Evolutionary conservation across 768 basidiomycete species (phyloP).

Genomic region (Auricularia heimuer): DNA sequence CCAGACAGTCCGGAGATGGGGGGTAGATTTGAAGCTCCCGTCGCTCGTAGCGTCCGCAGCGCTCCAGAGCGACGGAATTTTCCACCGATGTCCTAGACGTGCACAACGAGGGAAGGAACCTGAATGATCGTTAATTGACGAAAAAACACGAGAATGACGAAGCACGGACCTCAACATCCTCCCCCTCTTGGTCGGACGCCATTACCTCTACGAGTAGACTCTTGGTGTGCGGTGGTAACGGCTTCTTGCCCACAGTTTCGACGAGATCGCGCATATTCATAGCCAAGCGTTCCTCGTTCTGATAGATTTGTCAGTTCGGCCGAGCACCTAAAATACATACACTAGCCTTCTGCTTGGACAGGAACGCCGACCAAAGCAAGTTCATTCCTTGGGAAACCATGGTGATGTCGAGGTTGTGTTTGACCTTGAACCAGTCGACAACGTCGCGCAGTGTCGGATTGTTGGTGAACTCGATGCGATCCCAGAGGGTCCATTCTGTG

Average conservation of each 20-base stretch:
- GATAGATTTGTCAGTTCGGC: neutral
- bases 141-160: slow-evolving; percentile 1
- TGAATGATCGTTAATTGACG: slow-evolving; percentile 17
- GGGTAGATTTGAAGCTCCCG: too few species aligned
- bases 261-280: slow-evolving; percentile 90
- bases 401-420: slow-evolving; percentile 77
- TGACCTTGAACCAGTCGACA: slow-evolving; percentile 69
- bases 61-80: too few species aligned
- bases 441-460: slow-evolving; percentile 85
- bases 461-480: slow-evolving; percentile 85
- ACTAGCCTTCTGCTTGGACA: slow-evolving; percentile 84
- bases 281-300: slow-evolving; percentile 80
- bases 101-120: slow-evolving; percentile 78
- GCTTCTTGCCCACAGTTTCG: slow-evolving; percentile 91
- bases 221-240: slow-evolving; percentile 71
- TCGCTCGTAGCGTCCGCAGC: too few species aligned
- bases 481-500: slow-evolving; percentile 97
- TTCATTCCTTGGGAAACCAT: slow-evolving; percentile 98
- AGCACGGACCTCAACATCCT: slow-evolving; percentile 79
- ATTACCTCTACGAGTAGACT: slow-evolving; percentile 90
- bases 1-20: too few species aligned
- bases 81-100: slow-evolving; percentile 25
- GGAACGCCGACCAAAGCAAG: slow-evolving; percentile 95
- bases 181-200: slow-evolving; percentile 83
- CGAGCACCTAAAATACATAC: neutral